phyloP scores from a whole-genome alignment of 2,329 filamentous ascomycete species.

The Reticulascus tulasneorum region DNA sequence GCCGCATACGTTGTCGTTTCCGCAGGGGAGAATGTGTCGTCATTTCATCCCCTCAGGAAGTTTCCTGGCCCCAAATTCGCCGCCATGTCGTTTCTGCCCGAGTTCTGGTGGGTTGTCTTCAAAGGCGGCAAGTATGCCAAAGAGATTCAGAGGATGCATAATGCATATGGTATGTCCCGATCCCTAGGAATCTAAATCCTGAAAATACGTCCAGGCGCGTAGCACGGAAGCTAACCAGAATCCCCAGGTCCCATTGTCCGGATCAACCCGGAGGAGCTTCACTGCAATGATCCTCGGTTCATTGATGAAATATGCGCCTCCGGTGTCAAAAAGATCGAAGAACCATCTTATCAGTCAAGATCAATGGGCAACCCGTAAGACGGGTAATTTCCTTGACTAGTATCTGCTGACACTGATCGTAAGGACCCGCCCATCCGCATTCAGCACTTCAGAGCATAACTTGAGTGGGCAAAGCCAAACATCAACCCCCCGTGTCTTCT shows the following conservation, averaged over 20 bases:
- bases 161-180: conserved; percentile 22
- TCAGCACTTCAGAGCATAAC: no score
- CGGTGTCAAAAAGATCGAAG: conserved; percentile 6
- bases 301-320: conserved; percentile 31
- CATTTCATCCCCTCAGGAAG: conserved; percentile 15
- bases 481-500: no score
- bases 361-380: conserved; percentile 4
- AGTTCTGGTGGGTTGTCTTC: conserved; percentile 19
- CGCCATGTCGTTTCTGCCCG: conserved; percentile 13
- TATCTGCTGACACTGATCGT: background rate
- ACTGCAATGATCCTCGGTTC: conserved; percentile 30
- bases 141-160: conserved; percentile 20
- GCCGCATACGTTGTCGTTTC: conserved; percentile 21
- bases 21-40: conserved; percentile 32
- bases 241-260: conserved; percentile 31
- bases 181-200: background rate
- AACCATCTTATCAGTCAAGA: conserved; percentile 11
- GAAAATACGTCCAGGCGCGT: no score
- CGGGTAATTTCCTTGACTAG: background rate
- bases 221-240: background rate
- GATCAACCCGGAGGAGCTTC: conserved; percentile 33
- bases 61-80: conserved; percentile 19
- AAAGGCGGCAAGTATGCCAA: conserved; percentile 14
- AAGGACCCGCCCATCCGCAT: no score
- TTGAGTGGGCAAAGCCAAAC: no score